phyloP scores from a whole-genome alignment of 371 early-diverging fungal genomes.

The Paraphysoderma sedebokerense region DNA sequence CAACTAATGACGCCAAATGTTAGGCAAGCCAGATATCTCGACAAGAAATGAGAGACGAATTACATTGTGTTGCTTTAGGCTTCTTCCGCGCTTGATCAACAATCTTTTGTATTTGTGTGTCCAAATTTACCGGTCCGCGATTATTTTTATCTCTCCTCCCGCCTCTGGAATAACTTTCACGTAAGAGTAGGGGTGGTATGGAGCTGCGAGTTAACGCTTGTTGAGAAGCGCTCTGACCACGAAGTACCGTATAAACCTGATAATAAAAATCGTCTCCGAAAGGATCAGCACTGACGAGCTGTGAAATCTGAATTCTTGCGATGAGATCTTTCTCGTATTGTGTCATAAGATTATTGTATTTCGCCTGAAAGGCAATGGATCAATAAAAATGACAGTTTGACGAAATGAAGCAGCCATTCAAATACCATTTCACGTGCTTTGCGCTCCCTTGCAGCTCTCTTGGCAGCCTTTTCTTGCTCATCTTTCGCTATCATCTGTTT shows the following conservation, averaged over 20 bases:
- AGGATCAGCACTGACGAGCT: slow-evolving; percentile 80
- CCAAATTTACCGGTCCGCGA: too few relatives aligned
- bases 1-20: slow-evolving; percentile 22
- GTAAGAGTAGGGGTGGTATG: too few relatives aligned
- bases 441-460: too few relatives aligned
- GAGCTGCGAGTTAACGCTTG: background rate
- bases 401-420: too few relatives aligned
- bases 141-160: slow-evolving; percentile 1
- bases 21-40: background rate
- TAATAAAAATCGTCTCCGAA: slow-evolving; percentile 85
- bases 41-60: slow-evolving; percentile 1
- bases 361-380: too few relatives aligned
- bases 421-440: too few relatives aligned
- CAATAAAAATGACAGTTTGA: too few relatives aligned
- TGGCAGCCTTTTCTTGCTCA: too few relatives aligned
- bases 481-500: too few relatives aligned
- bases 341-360: slow-evolving; percentile 74
- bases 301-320: slow-evolving; percentile 77
- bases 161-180: too few relatives aligned
- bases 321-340: slow-evolving; percentile 82
- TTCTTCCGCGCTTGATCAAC: slow-evolving; percentile 76
- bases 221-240: slow-evolving; percentile 4
- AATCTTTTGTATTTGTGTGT: slow-evolving; percentile 79
- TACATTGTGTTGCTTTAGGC: slow-evolving; percentile 53
- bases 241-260: slow-evolving; percentile 65